Evolutionary conservation across 176 grass and related monocot genomes (phyloP).

Genomic region (Aegilops speltoides): DNA sequence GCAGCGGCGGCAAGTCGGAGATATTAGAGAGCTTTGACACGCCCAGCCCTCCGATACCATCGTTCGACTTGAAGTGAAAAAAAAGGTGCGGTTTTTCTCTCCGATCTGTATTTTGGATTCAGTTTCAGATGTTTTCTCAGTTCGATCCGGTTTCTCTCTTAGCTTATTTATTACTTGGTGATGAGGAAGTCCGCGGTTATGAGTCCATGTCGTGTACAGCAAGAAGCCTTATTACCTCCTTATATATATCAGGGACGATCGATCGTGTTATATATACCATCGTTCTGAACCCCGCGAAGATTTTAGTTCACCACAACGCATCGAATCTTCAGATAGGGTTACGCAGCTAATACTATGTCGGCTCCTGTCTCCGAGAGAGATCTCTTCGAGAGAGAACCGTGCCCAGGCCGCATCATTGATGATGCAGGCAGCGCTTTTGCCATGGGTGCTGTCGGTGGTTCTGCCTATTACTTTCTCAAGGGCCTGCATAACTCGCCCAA

Average conservation of each 20-base stretch:
- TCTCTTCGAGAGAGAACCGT: constrained; percentile 28
- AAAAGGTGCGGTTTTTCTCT: constrained; percentile 36
- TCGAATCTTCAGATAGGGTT: background rate
- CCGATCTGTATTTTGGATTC: background rate
- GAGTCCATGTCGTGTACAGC: background rate
- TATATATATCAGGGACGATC: background rate
- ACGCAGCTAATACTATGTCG: constrained; percentile 2
- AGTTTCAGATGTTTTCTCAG: background rate
- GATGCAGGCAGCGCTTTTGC: constrained; percentile 30
- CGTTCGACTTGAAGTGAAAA: constrained; percentile 83
- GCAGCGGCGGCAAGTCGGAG: constrained; percentile 55
- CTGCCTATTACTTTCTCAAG: constrained; percentile 45
- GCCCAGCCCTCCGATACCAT: constrained; percentile 62
- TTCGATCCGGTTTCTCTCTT: background rate
- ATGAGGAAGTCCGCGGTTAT: background rate
- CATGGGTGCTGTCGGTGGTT: constrained; percentile 51
- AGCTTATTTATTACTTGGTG: background rate
- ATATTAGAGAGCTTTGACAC: constrained; percentile 89
- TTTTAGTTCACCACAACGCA: no score
- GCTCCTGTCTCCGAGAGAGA: background rate
- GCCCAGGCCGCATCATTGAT: constrained; percentile 40
- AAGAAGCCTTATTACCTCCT: constrained; percentile 7
- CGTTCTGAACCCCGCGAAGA: background rate
- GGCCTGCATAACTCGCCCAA: constrained; percentile 43
- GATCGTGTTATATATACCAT: constrained; percentile 1